These are phyloP conservation scores for Geotrichum aggregatum DNA, from an alignment of 1,139 yeast species.

Conservation along the genomic window DNA sequence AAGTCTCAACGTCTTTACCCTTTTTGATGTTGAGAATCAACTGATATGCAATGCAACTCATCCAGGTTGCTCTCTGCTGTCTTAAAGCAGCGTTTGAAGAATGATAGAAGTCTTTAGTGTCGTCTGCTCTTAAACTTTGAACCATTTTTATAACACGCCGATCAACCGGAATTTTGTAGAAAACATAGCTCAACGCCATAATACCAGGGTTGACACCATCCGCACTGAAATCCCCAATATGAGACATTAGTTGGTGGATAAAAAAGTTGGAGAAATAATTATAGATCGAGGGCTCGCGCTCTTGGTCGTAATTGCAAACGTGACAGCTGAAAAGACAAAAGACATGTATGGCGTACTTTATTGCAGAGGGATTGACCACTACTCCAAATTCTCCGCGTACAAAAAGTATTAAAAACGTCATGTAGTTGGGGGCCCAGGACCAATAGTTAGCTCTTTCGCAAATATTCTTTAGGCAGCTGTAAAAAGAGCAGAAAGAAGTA, in stretches of 20 bases:
- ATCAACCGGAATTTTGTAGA: constrained; percentile 12
- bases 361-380: neutral
- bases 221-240: neutral
- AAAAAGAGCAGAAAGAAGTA: constrained; percentile 6
- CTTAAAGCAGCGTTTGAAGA: constrained; percentile 1
- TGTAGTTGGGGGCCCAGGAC: constrained; percentile 19
- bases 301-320: constrained; percentile 15
- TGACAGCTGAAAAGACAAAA: constrained; percentile 15
- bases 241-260: constrained; percentile 7
- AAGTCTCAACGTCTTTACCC: constrained; percentile 5
- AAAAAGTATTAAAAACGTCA: constrained; percentile 13
- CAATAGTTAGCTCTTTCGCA: constrained; percentile 16
- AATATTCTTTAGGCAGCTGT: constrained; percentile 4
- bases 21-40: constrained; percentile 10
- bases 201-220: constrained; percentile 1
- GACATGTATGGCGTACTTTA: constrained; percentile 4
- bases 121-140: neutral
- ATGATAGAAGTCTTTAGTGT: constrained; percentile 2
- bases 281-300: constrained; percentile 9
- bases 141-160: constrained; percentile 1
- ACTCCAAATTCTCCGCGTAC: constrained; percentile 8
- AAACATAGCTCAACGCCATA: constrained; percentile 12
- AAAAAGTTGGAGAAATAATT: constrained; percentile 12
- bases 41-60: constrained; percentile 13
- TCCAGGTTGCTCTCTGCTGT: constrained; percentile 17